Base-by-base conservation (phyloP, 257 asterid genomes). In the Voacanga thouarsii region DNA sequence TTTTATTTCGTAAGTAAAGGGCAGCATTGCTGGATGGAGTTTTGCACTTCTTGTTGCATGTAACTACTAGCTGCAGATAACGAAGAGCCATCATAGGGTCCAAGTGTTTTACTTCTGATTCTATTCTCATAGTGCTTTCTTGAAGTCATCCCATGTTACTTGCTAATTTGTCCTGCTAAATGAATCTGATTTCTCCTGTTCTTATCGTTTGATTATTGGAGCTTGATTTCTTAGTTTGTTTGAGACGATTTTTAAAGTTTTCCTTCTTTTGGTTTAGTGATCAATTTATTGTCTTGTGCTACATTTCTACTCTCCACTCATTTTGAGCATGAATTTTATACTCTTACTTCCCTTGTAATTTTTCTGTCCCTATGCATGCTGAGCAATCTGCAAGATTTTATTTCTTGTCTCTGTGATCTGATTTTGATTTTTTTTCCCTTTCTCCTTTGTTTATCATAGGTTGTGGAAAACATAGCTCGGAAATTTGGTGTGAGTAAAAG, bases 401-500 rank as follows among this genome's bases (percentile, higher is more conserved):
- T 37, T 53, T 73, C 3, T 73, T 28, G 72, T 73, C 53, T 30
- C 12, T 30, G 14, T 72, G 15, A 8, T 18, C 45, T 68, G 68
- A 51, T 23, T 14, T 78, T 80, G 77, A 76, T 57, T 69, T 73
- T 81, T 56, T 76, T 72, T 76, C 63, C 63, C 39, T 70, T 75
- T 68, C 75, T 83, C 74, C 30, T 75, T 80, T 78, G 69, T 85
- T 72, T 55, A 55, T 67, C 44, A 39, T 55, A 95, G 98, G 90
- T 95, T 49, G 96, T 89, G 74, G 99, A 95, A 87, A 90, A 95
- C 86, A 83, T 93, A 82, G 92, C 98, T 33, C 85, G 98, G 69
- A 95, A 89, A 83, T 88, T 86, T 81, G 99, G 99, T 71, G 89
- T 90, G 80, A 90, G 93, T 88, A 95, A 95, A 86, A 85, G 92